Evolutionary conservation across 352 stramenopile species (phyloP).

Genomic region (Globisporangium iwayamae): DNA sequence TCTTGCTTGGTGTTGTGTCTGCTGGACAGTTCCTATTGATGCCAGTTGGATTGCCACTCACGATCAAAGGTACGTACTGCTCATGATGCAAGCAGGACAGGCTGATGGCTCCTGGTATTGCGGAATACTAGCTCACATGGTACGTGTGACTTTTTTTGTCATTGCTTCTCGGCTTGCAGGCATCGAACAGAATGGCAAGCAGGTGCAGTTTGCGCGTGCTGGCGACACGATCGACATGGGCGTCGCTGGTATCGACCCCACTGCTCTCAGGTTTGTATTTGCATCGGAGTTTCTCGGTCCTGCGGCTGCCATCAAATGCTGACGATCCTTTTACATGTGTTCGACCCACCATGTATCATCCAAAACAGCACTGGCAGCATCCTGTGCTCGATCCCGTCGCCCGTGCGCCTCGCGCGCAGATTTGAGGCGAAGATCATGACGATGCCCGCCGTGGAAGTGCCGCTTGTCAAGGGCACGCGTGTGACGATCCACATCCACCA

Average conservation of each 20-base stretch:
- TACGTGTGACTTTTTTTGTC: too few species aligned
- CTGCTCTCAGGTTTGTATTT: conserved; percentile 45
- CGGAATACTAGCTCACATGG: too few species aligned
- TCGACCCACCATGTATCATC: not conserved
- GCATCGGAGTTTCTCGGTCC: not conserved
- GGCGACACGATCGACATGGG: conserved; percentile 81
- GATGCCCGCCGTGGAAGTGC: conserved; percentile 81
- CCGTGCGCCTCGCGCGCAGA: conserved; percentile 61
- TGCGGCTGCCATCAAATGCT: not conserved
- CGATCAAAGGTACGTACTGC: conserved; percentile 35
- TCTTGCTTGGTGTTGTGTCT: not conserved
- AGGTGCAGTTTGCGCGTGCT: conserved; percentile 56
- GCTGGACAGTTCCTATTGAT: conserved; percentile 50
- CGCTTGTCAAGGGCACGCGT: conserved; percentile 79
- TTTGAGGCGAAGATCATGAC: conserved; percentile 91
- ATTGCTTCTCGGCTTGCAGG: conserved; percentile 1
- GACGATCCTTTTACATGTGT: not conserved
- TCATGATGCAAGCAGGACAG: too few species aligned
- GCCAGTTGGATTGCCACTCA: conserved; percentile 48
- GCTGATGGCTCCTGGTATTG: too few species aligned
- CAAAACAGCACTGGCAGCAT: conserved; percentile 67
- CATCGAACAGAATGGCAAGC: conserved; percentile 74
- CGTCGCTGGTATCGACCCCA: conserved; percentile 69
- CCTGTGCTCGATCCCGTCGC: conserved; percentile 76
- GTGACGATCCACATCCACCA: conserved; percentile 87